These are phyloP conservation scores for Venustampulla echinocandica DNA, from an alignment of 495 filamentous ascomycete species.

Conservation along the genomic window DNA sequence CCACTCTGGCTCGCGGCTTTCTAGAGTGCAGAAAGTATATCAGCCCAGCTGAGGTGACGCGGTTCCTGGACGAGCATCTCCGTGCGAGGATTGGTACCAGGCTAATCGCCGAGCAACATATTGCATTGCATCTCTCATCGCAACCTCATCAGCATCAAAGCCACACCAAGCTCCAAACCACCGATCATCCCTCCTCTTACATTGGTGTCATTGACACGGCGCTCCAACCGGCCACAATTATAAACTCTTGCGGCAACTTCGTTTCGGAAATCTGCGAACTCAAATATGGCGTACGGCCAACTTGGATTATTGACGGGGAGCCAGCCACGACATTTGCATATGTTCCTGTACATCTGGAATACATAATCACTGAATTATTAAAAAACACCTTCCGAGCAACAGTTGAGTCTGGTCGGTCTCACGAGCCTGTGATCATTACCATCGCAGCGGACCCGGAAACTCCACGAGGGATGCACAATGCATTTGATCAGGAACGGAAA, in stretches of 20 bases:
- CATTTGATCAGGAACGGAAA: slow-evolving; percentile 1
- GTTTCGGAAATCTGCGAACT: slow-evolving; percentile 95
- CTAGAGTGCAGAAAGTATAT: slow-evolving; percentile 88
- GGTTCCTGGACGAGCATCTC: slow-evolving; percentile 89
- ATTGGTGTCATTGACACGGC: slow-evolving; percentile 97
- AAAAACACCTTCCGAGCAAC: slow-evolving; percentile 96
- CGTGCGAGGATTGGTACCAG: slow-evolving; percentile 90
- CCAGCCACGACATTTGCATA: slow-evolving; percentile 77
- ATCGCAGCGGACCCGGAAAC: slow-evolving; percentile 74
- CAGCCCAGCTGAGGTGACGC: slow-evolving; percentile 65
- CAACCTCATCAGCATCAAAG: slow-evolving; percentile 47
- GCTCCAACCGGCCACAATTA: slow-evolving; percentile 68
- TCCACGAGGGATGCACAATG: not conserved
- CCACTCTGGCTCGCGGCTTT: slow-evolving; percentile 83
- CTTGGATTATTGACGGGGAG: slow-evolving; percentile 72
- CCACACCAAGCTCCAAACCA: slow-evolving; percentile 32
- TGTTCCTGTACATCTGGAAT: slow-evolving; percentile 90
- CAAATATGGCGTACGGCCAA: slow-evolving; percentile 83
- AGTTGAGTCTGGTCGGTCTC: slow-evolving; percentile 69
- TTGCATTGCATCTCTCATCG: slow-evolving; percentile 81
- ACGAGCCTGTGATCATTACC: slow-evolving; percentile 79
- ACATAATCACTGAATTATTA: slow-evolving; percentile 90
- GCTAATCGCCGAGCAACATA: slow-evolving; percentile 92
- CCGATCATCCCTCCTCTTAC: slow-evolving; percentile 49
- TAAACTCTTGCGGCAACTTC: slow-evolving; percentile 76